These are phyloP conservation scores for Pythium myriotylum DNA, from an alignment of 352 stramenopile species.

Conservation along the genomic window DNA sequence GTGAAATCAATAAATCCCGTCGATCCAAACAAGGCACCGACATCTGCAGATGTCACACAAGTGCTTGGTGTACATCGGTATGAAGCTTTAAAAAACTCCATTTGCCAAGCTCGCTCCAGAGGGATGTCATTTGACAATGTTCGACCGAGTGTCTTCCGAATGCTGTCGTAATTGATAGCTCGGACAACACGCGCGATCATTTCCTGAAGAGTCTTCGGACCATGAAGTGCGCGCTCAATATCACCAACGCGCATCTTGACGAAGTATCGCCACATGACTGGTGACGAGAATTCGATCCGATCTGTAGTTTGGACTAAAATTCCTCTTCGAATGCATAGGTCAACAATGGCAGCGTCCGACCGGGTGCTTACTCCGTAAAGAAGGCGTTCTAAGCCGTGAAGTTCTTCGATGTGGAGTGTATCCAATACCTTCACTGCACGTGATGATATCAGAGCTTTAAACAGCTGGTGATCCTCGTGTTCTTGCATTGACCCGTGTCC, in stretches of 20 bases:
- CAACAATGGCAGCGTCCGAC: conserved; percentile 14
- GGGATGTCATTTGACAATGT: conserved; percentile 9
- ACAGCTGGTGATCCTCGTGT: conserved; percentile 14
- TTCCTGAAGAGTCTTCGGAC: conserved; percentile 17
- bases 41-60: conserved; percentile 27
- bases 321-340: conserved; percentile 19
- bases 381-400: conserved; percentile 15
- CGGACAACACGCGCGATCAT: conserved; percentile 14
- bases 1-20: conserved; percentile 27
- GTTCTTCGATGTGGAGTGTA: conserved; percentile 19
- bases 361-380: neutral
- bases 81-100: conserved; percentile 31
- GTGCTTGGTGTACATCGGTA: conserved; percentile 24
- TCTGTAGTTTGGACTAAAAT: conserved; percentile 17
- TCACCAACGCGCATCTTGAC: conserved; percentile 28
- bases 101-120: conserved; percentile 27
- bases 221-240: conserved; percentile 16
- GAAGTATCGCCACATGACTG: conserved; percentile 29
- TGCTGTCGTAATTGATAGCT: conserved; percentile 27
- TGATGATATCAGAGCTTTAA: too few species aligned
- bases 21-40: conserved; percentile 28
- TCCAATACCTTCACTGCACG: conserved; percentile 24
- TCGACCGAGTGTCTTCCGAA: conserved; percentile 6
- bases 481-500: conserved; percentile 10
- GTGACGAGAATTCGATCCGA: conserved; percentile 21